Conservation (phyloP, 768 basidiomycete genomes). For the Leccinum truebloodii region DNA sequence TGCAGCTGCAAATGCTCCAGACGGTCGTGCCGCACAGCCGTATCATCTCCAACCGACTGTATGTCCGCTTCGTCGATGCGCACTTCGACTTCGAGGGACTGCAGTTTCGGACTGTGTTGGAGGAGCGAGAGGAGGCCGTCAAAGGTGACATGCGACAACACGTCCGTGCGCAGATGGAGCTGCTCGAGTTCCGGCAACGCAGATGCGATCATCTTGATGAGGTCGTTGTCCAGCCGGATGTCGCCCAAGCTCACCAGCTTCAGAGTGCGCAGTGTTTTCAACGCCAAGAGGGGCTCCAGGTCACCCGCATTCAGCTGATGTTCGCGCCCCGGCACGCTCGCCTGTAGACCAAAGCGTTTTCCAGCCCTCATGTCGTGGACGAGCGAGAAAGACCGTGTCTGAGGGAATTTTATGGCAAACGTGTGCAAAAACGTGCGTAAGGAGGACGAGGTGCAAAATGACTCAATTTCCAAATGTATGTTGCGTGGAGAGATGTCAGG, state of each 20-base stretch:
- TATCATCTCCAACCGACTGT: too few species aligned
- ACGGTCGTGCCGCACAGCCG: too few species aligned
- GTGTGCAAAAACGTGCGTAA: conserved; percentile 16
- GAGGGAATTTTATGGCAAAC: conserved; percentile 14
- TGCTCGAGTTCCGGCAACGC: conserved; percentile 21
- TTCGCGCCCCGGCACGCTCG: conserved; percentile 18
- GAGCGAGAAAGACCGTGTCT: conserved; percentile 21
- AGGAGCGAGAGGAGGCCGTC: conserved; percentile 24
- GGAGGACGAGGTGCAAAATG: conserved; percentile 21
- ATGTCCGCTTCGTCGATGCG: too few species aligned
- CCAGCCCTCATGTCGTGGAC: conserved; percentile 21
- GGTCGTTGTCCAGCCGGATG: conserved; percentile 16
- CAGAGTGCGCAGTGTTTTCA: conserved; percentile 17
- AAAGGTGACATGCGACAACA: conserved; percentile 15
- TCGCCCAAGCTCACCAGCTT: conserved; percentile 18
- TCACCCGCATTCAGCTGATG: conserved; percentile 13
- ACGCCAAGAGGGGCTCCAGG: conserved; percentile 16
- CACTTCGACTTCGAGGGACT: too few species aligned
- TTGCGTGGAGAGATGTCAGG: conserved; percentile 12
- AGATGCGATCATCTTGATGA: conserved; percentile 20
- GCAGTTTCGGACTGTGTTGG: too few species aligned
- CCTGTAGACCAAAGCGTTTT: conserved; percentile 23
- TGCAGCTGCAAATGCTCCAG: too few species aligned
- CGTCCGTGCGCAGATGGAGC: conserved; percentile 12
- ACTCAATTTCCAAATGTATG: conserved; percentile 24